phyloP scores from a whole-genome alignment of 2,329 filamentous ascomycete species.

The Diaporthe citrichinensis region DNA sequence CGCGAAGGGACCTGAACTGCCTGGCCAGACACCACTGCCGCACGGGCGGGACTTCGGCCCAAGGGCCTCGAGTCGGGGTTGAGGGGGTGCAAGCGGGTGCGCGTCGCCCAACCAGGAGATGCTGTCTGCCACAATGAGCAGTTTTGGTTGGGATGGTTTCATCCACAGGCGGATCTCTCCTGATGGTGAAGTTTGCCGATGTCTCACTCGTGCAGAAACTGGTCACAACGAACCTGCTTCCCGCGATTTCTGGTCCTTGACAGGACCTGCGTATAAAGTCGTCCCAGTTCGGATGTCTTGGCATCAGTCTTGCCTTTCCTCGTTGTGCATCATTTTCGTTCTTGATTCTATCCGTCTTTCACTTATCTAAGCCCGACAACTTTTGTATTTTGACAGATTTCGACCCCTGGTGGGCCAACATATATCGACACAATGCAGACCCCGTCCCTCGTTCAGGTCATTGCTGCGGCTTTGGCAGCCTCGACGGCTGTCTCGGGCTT shows the following conservation, averaged over 20 bases:
- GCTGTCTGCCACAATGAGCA: neutral
- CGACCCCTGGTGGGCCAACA: neutral
- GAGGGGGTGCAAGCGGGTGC: neutral
- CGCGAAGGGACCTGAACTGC: neutral
- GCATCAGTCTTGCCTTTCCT: neutral
- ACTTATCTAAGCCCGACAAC: neutral
- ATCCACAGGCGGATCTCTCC: neutral
- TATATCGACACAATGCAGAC: constrained; percentile 1
- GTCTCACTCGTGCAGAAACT: neutral
- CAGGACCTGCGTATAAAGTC: neutral
- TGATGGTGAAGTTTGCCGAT: neutral
- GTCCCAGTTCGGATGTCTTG: neutral
- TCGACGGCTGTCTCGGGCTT: constrained; percentile 22
- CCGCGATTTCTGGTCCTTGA: neutral
- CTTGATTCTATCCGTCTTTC: neutral
- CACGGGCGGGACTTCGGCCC: neutral
- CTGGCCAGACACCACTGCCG: neutral
- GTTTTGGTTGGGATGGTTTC: neutral
- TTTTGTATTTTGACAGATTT: neutral
- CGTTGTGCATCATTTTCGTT: neutral
- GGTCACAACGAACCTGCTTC: neutral
- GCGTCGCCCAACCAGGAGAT: neutral
- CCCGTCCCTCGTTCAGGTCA: constrained; percentile 6
- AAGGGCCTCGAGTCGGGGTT: neutral
- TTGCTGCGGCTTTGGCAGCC: constrained; percentile 16